These are phyloP conservation scores for Stylosanthes scabra DNA, from an alignment of 331 rosid genomes.

Conservation along the genomic window DNA sequence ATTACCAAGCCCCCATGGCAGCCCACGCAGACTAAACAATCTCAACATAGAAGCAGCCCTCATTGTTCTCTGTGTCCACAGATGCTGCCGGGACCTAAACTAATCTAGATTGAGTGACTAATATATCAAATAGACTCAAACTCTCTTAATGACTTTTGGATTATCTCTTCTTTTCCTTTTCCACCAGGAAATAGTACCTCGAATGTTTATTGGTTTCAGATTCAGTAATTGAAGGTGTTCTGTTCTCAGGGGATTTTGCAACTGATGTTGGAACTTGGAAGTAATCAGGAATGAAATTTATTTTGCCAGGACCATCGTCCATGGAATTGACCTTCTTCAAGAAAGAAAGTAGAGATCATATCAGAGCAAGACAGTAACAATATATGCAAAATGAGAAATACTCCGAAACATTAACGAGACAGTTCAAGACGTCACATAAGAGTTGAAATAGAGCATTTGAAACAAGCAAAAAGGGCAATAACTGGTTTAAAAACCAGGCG, in stretches of 20 bases:
- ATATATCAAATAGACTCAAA: slow-evolving; percentile 31
- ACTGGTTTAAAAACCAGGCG: not conserved
- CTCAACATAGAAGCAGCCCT: slow-evolving; percentile 69
- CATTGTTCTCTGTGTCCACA: slow-evolving; percentile 55
- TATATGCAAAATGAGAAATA: slow-evolving; percentile 5
- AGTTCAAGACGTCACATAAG: not conserved
- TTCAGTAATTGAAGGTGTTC: slow-evolving; percentile 45
- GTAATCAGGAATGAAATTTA: slow-evolving; percentile 67
- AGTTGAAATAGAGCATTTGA: not conserved
- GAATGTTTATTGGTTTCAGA: slow-evolving; percentile 41
- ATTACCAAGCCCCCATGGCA: slow-evolving; percentile 66
- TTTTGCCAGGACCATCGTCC: slow-evolving; percentile 66
- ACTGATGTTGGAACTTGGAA: slow-evolving; percentile 53
- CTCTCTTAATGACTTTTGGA: slow-evolving; percentile 13
- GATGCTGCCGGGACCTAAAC: slow-evolving; percentile 48
- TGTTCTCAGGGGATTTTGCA: slow-evolving; percentile 45
- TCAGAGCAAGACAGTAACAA: slow-evolving; percentile 25
- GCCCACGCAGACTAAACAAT: slow-evolving; percentile 62
- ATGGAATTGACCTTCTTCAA: slow-evolving; percentile 52
- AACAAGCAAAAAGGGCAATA: not conserved
- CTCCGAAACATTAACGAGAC: slow-evolving; percentile 21
- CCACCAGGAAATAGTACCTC: slow-evolving; percentile 45
- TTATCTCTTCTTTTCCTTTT: slow-evolving; percentile 26
- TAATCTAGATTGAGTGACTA: slow-evolving; percentile 45
- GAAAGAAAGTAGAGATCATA: slow-evolving; percentile 16